Conservation (phyloP, 768 basidiomycete genomes). For the Podaxis carcinomalis region DNA sequence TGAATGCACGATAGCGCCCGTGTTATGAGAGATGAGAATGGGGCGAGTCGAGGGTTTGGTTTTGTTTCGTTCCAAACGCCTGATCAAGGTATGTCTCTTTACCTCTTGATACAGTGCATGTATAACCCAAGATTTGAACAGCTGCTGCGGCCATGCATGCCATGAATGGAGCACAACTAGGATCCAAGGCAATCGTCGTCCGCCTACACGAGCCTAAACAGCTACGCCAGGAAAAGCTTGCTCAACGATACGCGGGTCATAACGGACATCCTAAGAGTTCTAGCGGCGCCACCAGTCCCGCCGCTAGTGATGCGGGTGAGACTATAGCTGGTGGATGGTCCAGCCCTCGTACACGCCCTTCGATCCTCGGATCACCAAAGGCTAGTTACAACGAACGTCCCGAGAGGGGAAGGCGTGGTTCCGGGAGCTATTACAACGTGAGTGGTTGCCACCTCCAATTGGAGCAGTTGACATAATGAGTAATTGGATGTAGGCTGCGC, state of each 20-base stretch:
- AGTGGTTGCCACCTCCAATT: slow-evolving; percentile 18
- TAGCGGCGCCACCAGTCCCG: slow-evolving; percentile 83
- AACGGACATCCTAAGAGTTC: slow-evolving; percentile 78
- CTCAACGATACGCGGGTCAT: slow-evolving; percentile 66
- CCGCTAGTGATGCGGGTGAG: slow-evolving; percentile 78
- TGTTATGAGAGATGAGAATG: slow-evolving; percentile 84
- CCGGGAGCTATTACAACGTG: slow-evolving; percentile 86
- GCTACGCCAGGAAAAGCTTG: slow-evolving; percentile 84
- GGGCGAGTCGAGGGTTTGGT: slow-evolving; percentile 84
- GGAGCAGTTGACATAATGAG: background rate
- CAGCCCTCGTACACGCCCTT: slow-evolving; percentile 58
- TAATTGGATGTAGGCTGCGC: slow-evolving; percentile 55
- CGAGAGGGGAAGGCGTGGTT: slow-evolving; percentile 70
- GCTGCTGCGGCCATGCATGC: slow-evolving; percentile 69
- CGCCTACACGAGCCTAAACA: slow-evolving; percentile 90
- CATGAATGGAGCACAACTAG: slow-evolving; percentile 76
- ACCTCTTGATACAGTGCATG: background rate
- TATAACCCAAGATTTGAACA: slow-evolving; percentile 22
- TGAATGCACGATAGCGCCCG: slow-evolving; percentile 56
- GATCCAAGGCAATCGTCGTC: slow-evolving; percentile 77
- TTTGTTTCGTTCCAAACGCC: slow-evolving; percentile 87
- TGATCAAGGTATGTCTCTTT: slow-evolving; percentile 57
- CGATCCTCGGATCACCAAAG: slow-evolving; percentile 48
- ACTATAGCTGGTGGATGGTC: slow-evolving; percentile 63
- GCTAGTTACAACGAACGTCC: slow-evolving; percentile 48